phyloP scores from a whole-genome alignment of 306 rosid species.

The Cucurbita maxima region DNA sequence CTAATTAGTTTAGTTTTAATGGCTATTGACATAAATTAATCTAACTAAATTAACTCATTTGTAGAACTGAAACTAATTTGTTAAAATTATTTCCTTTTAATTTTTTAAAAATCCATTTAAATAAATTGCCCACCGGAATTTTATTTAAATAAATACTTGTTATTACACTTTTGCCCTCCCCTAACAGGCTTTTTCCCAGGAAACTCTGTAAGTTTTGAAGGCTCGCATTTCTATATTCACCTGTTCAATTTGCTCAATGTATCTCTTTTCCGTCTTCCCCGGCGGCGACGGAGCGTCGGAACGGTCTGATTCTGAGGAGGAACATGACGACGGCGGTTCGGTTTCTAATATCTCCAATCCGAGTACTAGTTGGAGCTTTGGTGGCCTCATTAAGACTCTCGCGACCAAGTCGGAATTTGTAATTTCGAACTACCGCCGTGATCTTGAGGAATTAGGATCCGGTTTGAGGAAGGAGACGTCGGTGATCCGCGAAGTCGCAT shows the following conservation, averaged over 20 bases:
- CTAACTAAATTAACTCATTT: too few relatives aligned
- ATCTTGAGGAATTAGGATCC: conserved; percentile 71
- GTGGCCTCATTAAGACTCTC: conserved; percentile 53
- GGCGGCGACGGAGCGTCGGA: conserved; percentile 28
- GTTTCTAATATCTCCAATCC: neutral
- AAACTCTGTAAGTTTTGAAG: neutral
- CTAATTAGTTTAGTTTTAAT: too few relatives aligned
- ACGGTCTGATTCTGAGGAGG: neutral
- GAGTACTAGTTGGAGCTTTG: conserved; percentile 53
- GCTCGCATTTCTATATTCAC: neutral
- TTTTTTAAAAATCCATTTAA: neutral
- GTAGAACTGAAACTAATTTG: neutral
- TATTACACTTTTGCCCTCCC: neutral
- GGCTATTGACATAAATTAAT: too few relatives aligned
- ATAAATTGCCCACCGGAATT: neutral
- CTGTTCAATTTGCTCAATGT: conserved; percentile 5
- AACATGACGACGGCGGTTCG: neutral
- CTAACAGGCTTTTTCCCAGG: neutral
- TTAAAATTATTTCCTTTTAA: neutral
- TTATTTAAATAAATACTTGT: neutral
- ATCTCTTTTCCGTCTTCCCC: conserved; percentile 55
- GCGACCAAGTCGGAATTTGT: conserved; percentile 68
- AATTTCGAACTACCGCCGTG: conserved; percentile 59
- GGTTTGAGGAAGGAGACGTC: conserved; percentile 58
- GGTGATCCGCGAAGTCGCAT: conserved; percentile 71